These are phyloP conservation scores for Vaccinium vitisidaea DNA, from an alignment of 148 eudicot genomes.

Conservation along the genomic window DNA sequence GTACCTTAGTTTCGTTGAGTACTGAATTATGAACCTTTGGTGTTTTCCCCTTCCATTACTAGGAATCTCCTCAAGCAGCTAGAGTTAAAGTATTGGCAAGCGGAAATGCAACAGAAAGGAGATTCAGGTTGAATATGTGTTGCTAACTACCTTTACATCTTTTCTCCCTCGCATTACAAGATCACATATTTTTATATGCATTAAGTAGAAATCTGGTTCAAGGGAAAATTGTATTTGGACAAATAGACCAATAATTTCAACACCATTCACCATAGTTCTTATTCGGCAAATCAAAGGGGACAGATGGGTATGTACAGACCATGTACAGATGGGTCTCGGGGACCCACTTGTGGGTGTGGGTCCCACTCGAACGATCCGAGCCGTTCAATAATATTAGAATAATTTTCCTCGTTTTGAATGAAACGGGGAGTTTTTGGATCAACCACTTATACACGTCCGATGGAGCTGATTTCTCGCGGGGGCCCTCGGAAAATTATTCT, in stretches of 20 bases:
- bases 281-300: no score
- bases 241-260: slow-evolving; percentile 3
- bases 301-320: no score
- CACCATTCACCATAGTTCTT: background rate
- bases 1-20: background rate
- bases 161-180: background rate
- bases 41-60: slow-evolving; percentile 19
- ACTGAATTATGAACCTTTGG: background rate
- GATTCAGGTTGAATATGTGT: slow-evolving; percentile 62
- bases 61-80: slow-evolving; percentile 99
- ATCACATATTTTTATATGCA: background rate
- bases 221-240: background rate
- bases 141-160: background rate
- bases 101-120: slow-evolving; percentile 95
- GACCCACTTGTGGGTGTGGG: no score
- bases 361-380: no score
- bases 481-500: no score
- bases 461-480: no score
- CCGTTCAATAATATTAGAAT: no score
- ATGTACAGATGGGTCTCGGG: no score
- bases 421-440: no score
- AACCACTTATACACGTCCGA: no score
- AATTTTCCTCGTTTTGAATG: no score
- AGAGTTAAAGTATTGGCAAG: slow-evolving; percentile 96
- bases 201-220: background rate